Evolutionary conservation across 106 monocot species (phyloP), one percentile per base, ranked within the genome.

Genomic region (Dioscorea dumetorum): DNA sequence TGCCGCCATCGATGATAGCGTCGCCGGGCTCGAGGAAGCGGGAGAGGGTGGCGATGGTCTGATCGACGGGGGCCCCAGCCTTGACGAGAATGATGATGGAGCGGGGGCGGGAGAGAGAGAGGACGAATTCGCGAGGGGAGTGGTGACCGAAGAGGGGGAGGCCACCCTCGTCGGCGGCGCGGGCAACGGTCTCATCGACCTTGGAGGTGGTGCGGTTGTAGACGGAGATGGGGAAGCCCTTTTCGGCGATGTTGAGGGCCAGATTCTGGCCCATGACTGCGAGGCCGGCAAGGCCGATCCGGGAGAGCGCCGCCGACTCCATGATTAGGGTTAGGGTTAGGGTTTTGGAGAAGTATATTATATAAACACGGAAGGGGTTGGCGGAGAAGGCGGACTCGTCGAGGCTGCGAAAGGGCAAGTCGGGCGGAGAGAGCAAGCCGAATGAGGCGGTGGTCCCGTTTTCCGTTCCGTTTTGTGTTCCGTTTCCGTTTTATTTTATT

Each of bases 231-330:
- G 66, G 66, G 66, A 66, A 66, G 11, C 66, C 66, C 23, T 66
- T 66, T 23, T 66, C 66, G 11, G 66, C 66, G 49, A 66, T 66
- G 50, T 66, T 66, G 49, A 66, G 66, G 20, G 66, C 66, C 11
- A 66, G 66, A 50, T 66, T 66, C 50, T 66, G 66, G 50, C 66
- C 66, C 66, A 66, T 66, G n/a, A 66, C 66, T 6, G 66, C 66
- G 3, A 66, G 23, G 12, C 66, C 66, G 2, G 66, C 66, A 7
- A 66, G 66, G 18, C 66, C 66, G 49, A 66, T 66, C 49, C 66
- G 66, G 12, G 66, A 66, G 19, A 66, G 66, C 49, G 66, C 66
- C 49, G 50, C 66, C 12, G 66, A 20, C 66, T 66, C 66, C 66
- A 66, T 66, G 18, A 5, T 54, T 54, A 16, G 54, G 54, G 54